These are phyloP conservation scores for Penicillium sp. DNA, from an alignment of 2,329 filamentous ascomycete species.

Conservation along the genomic window DNA sequence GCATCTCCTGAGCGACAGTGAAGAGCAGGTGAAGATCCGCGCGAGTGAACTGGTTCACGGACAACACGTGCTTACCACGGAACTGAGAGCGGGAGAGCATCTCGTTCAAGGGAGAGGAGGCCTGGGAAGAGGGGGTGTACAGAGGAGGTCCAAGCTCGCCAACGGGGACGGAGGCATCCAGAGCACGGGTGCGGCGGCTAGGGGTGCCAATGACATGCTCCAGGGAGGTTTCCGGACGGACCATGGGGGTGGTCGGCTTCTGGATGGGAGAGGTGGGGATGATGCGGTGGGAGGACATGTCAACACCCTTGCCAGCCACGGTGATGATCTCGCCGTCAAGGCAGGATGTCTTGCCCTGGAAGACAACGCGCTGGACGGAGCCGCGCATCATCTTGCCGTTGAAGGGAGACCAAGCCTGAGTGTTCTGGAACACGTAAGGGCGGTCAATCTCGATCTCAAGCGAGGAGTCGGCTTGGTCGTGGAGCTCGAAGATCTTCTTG, in stretches of 20 bases:
- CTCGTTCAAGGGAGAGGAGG: conserved; percentile 61
- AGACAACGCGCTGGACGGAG: conserved; percentile 72
- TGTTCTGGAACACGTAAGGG: conserved; percentile 60
- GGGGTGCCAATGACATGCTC: conserved; percentile 42
- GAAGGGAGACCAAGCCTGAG: conserved; percentile 68
- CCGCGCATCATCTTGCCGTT: conserved; percentile 68
- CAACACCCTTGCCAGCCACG: conserved; percentile 63
- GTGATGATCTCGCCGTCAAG: conserved; percentile 67
- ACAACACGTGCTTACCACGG: conserved; percentile 86
- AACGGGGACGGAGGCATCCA: conserved; percentile 28
- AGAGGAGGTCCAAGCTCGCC: conserved; percentile 43
- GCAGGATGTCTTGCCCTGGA: conserved; percentile 72
- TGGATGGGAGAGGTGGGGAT: conserved; percentile 57
- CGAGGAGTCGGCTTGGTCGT: conserved; percentile 72
- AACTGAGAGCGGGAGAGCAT: conserved; percentile 80
- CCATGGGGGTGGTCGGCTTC: conserved; percentile 50
- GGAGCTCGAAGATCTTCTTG: conserved; percentile 78
- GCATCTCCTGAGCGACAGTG: conserved; percentile 97
- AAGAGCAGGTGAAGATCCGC: conserved; percentile 90
- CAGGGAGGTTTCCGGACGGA: conserved; percentile 38
- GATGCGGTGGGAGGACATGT: conserved; percentile 70
- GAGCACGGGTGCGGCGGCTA: conserved; percentile 29
- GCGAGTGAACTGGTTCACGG: conserved; percentile 85
- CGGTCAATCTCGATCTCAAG: conserved; percentile 77
- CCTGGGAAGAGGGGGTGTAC: conserved; percentile 53